phyloP scores from a whole-genome alignment of 2,329 filamentous ascomycete genomes.

The Arthrobotrys pseudoclavata region DNA sequence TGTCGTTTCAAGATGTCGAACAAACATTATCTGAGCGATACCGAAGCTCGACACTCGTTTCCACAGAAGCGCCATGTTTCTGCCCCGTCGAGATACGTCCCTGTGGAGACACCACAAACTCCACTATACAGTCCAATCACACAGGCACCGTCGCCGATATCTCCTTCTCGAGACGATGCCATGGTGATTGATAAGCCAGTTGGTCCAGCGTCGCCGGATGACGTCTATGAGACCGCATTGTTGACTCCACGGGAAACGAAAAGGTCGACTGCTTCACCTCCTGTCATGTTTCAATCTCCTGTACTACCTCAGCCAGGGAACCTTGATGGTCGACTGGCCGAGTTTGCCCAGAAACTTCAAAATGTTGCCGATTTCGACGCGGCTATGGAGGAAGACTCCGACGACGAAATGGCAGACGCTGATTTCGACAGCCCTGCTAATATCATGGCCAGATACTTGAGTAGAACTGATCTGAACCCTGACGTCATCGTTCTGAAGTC shows the following conservation, averaged over 20 bases:
- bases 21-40: constrained; percentile 53
- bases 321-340: constrained; percentile 51
- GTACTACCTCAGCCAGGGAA: constrained; percentile 43
- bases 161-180: constrained; percentile 49
- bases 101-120: constrained; percentile 48
- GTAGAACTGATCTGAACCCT: constrained; percentile 44
- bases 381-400: constrained; percentile 38
- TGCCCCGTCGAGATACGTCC: constrained; percentile 56
- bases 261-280: constrained; percentile 55
- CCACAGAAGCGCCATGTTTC: constrained; percentile 58
- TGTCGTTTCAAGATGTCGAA: constrained; percentile 51
- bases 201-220: constrained; percentile 33
- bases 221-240: constrained; percentile 48
- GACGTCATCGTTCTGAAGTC: constrained; percentile 51
- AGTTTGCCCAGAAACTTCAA: constrained; percentile 31
- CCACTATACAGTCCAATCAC: constrained; percentile 57
- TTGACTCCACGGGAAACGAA: constrained; percentile 59
- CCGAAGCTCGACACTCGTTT: constrained; percentile 43
- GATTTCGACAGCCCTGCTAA: constrained; percentile 31
- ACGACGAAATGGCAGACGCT: constrained; percentile 36
- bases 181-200: constrained; percentile 55
- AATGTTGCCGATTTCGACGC: constrained; percentile 34
- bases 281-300: constrained; percentile 53
- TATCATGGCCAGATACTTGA: constrained; percentile 42
- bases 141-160: constrained; percentile 58